Percentiles rank a stretch among this genome's conserved stretches.
These are phyloP conservation scores for Xylaria cubensis DNA, from an alignment of 495 filamentous ascomycete species.

Conservation along the genomic window DNA sequence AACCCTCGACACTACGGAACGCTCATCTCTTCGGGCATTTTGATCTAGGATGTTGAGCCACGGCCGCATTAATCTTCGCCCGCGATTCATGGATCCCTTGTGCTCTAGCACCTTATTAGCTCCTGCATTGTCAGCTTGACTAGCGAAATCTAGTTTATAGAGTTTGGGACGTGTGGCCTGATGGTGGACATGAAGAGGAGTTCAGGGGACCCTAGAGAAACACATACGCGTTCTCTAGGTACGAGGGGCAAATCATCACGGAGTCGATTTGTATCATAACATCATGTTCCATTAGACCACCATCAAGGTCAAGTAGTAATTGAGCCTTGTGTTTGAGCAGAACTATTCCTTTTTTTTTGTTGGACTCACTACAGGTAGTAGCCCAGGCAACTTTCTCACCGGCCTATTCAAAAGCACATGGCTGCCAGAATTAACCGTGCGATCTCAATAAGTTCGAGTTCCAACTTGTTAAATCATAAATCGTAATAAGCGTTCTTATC, in stretches of 20 bases:
- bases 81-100: neutral
- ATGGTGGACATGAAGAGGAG: neutral
- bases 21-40: neutral
- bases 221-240: neutral
- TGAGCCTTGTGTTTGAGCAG: conserved; percentile 17
- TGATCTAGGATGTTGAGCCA: neutral
- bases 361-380: neutral
- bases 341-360: neutral
- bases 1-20: neutral
- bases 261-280: conserved; percentile 29
- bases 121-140: neutral
- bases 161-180: neutral
- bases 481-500: neutral
- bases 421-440: neutral
- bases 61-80: neutral
- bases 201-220: neutral
- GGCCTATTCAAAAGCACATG: neutral
- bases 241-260: conserved; percentile 10
- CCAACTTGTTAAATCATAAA: neutral
- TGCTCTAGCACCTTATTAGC: neutral
- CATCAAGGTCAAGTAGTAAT: conserved; percentile 27
- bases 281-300: conserved; percentile 25
- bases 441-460: neutral
- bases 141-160: conserved; percentile 23
- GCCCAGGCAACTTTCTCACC: neutral